Evolutionary conservation across 306 rosid genomes (phyloP).

Genomic region (Astragalus glycyphyllos): DNA sequence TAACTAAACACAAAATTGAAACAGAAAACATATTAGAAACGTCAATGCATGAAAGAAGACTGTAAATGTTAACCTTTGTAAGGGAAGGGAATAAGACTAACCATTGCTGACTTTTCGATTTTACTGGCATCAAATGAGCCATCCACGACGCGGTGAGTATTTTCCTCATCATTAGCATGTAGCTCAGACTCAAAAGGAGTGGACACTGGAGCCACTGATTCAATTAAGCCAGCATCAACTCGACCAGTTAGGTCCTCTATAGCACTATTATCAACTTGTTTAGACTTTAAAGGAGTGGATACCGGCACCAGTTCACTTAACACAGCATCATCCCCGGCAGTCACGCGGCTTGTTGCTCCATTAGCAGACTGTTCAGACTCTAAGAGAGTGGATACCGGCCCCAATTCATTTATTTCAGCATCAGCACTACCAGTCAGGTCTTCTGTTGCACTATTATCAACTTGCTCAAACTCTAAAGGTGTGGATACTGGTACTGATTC

Average conservation of each 20-base stretch:
- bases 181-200: slow-evolving; percentile 37
- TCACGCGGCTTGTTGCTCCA: slow-evolving; percentile 16
- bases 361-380: slow-evolving; percentile 5
- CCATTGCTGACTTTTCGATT: slow-evolving; percentile 39
- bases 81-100: slow-evolving; percentile 40
- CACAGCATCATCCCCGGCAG: slow-evolving; percentile 10
- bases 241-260: background rate
- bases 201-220: background rate
- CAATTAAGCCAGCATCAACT: slow-evolving; percentile 6
- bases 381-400: slow-evolving; percentile 25
- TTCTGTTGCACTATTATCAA: background rate
- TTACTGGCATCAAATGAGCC: slow-evolving; percentile 47
- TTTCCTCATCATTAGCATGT: slow-evolving; percentile 44
- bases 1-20: slow-evolving; percentile 48
- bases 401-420: background rate
- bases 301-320: slow-evolving; percentile 26
- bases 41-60: slow-evolving; percentile 31
- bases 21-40: slow-evolving; percentile 42
- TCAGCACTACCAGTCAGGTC: background rate
- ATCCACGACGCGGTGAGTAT: slow-evolving; percentile 18
- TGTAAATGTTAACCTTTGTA: slow-evolving; percentile 1
- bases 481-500: slow-evolving; percentile 24
- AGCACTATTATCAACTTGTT: slow-evolving; percentile 6
- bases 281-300: slow-evolving; percentile 27
- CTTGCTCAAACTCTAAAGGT: slow-evolving; percentile 31